phyloP scores from a whole-genome alignment of 345 rosid species.

The Murraya koenigii region DNA sequence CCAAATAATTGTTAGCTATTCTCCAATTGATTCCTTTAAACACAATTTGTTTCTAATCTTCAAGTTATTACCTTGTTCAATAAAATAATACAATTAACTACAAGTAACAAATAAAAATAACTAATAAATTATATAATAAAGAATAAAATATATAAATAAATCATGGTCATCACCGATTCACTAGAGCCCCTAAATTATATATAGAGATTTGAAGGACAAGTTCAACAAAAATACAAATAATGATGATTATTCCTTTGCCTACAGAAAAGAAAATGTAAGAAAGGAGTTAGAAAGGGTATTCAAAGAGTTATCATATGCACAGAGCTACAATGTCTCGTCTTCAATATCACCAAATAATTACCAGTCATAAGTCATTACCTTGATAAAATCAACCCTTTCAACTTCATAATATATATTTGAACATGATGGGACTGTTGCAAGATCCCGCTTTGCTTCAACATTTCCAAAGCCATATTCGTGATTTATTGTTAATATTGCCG shows the following conservation, averaged over 20 bases:
- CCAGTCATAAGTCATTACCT: slow-evolving; percentile 26
- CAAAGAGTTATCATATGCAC: not conserved
- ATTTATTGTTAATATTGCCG: slow-evolving; percentile 35
- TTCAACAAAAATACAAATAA: not conserved
- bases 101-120: too few relatives aligned
- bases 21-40: too few relatives aligned
- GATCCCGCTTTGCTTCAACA: slow-evolving; percentile 32
- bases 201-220: not conserved
- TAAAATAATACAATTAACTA: too few relatives aligned
- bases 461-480: slow-evolving; percentile 57
- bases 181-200: not conserved
- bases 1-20: too few relatives aligned
- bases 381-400: slow-evolving; percentile 45
- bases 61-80: too few relatives aligned
- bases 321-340: not conserved
- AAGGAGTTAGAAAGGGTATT: not conserved
- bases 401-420: slow-evolving; percentile 44
- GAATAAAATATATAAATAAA: too few relatives aligned
- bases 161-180: not conserved
- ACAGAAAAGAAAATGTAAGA: not conserved
- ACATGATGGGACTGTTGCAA: slow-evolving; percentile 38
- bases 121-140: too few relatives aligned
- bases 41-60: too few relatives aligned
- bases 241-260: not conserved
- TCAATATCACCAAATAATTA: not conserved